Conservation (phyloP, 208 protist genomes). For the Leishmania lainsoni region DNA sequence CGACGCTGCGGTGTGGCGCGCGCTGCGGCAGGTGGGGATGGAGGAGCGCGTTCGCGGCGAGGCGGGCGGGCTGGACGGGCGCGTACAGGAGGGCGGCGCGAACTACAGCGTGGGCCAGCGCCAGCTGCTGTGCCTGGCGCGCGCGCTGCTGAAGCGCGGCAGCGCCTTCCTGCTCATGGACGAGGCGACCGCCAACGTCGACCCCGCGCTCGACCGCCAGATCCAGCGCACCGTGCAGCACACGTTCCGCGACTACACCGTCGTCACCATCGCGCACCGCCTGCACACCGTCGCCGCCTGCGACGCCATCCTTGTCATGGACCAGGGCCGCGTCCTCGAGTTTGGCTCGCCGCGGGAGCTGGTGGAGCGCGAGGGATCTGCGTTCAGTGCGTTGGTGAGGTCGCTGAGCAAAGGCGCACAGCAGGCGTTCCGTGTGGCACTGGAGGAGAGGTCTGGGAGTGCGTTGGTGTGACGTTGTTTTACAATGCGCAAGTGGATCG, state of each 20-base stretch:
- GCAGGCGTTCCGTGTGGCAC: not conserved
- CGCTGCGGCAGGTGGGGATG: slow-evolving; percentile 58
- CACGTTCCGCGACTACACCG: slow-evolving; percentile 56
- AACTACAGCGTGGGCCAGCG: slow-evolving; percentile 82
- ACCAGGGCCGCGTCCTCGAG: slow-evolving; percentile 33
- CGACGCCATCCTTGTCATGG: slow-evolving; percentile 70
- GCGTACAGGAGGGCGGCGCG: slow-evolving; percentile 59
- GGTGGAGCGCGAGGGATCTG: slow-evolving; percentile 40
- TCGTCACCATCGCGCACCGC: slow-evolving; percentile 72
- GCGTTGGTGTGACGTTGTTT: not conserved
- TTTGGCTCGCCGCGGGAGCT: slow-evolving; percentile 13
- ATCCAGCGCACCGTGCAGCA: slow-evolving; percentile 59
- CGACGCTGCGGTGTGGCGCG: slow-evolving; percentile 50
- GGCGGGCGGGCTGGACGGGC: slow-evolving; percentile 36
- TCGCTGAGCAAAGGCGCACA: slow-evolving; percentile 10
- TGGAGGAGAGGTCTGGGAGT: not conserved
- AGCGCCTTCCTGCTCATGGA: slow-evolving; percentile 78
- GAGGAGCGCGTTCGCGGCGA: slow-evolving; percentile 30
- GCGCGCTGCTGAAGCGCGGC: slow-evolving; percentile 61
- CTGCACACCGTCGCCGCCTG: slow-evolving; percentile 71
- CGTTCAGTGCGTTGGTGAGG: slow-evolving; percentile 31
- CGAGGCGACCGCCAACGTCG: slow-evolving; percentile 74
- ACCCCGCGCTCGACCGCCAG: slow-evolving; percentile 53
- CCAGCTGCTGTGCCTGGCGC: slow-evolving; percentile 76
- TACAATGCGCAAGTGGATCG: not conserved